Evolutionary conservation across 2,329 filamentous ascomycete species (phyloP), one percentile per base, ranked within the genome.

Genomic region (Penicillium sp.): DNA sequence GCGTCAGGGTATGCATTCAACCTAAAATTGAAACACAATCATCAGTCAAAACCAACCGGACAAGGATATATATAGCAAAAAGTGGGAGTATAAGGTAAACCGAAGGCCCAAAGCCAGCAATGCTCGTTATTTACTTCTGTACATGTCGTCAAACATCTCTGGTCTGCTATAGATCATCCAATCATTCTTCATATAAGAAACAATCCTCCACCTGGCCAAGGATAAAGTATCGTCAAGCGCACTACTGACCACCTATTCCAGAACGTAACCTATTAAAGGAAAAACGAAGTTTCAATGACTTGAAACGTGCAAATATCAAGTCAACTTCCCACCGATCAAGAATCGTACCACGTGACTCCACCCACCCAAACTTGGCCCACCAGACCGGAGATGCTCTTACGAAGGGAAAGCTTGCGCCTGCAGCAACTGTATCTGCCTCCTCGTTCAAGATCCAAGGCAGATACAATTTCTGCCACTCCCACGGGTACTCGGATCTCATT

Each of bases 371-470:
- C 50, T 21, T 57, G 55, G 55, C 42, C 55, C 42, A 52, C 50
- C 49, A 51, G 31, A 25, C 54, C 27, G 49, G 54, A 27, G 55
- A 57, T 54, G 55, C 55, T 57, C 50, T 48, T 29, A 42, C 37
- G 54, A 54, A 57, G 42, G 35, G 50, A 54, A 57, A 57, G 55
- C 55, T 57, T 57, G 55, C 55, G 55, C 55, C 42, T 41, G 49
- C 50, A 57, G 55, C 54, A 52, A 45, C 50, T 57, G 55, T 57
- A 54, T 57, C 55, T 57, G 55, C 55, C 55, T 57, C 43, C 29
- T 48, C 55, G 55, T 25, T 33, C 50, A 42, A 56, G 38, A 42
- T 48, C 42, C 55, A 48, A 54, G 55, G 57, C 53, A 56, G 57
- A 58, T 58, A 55, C 57, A 50, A 31, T 42, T 21, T 56, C 41